phyloP scores from a whole-genome alignment of 176 grass and related monocot species.

The Panicum miliaceum region DNA sequence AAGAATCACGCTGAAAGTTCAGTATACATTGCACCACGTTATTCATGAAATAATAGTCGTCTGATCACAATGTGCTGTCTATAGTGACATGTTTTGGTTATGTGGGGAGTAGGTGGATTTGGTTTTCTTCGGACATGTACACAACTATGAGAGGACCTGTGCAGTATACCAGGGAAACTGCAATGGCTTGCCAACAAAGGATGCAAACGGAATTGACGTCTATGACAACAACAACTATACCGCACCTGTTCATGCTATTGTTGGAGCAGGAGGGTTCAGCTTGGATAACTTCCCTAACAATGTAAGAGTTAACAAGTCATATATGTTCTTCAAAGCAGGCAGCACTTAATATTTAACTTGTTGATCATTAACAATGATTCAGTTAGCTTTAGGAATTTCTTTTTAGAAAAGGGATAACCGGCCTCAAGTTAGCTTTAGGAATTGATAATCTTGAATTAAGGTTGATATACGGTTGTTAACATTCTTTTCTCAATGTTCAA shows the following conservation, averaged over 20 bases:
- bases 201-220: conserved; percentile 60
- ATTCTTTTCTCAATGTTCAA: conserved; percentile 22
- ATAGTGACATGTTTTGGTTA: not conserved
- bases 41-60: not conserved
- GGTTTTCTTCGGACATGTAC: conserved; percentile 84
- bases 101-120: conserved; percentile 71
- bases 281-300: conserved; percentile 63
- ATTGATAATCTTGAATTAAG: not conserved
- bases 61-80: not conserved
- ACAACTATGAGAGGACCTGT: conserved; percentile 91
- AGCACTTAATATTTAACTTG: not conserved
- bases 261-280: conserved; percentile 73
- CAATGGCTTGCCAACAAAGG: conserved; percentile 62
- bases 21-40: not conserved
- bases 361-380: not conserved
- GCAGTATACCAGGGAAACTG: conserved; percentile 66
- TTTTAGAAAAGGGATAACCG: too few relatives aligned
- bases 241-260: conserved; percentile 72
- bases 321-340: not conserved
- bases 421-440: not conserved
- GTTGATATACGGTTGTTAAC: not conserved
- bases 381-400: not conserved
- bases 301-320: conserved; percentile 31
- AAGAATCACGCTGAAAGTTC: not conserved
- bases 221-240: conserved; percentile 83